These are phyloP conservation scores for Stellera chamaejasme DNA, from an alignment of 345 rosid genomes.

Conservation along the genomic window DNA sequence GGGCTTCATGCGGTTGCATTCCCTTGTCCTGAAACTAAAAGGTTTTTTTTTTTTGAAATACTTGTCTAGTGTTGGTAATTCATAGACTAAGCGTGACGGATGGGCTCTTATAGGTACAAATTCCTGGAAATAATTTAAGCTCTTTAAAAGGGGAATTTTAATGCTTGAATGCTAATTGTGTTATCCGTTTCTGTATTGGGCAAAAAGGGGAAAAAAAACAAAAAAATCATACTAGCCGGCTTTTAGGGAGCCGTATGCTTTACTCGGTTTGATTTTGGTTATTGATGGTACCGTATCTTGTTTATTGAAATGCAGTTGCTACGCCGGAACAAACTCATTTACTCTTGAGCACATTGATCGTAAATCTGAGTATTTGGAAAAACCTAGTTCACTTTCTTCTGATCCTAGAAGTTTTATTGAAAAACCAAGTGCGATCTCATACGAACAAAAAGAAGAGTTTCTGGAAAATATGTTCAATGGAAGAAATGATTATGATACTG, in stretches of 20 bases:
- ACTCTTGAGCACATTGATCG: constrained; percentile 5
- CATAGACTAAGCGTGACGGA: neutral
- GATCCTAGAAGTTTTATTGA: neutral
- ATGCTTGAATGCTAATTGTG: too few relatives aligned
- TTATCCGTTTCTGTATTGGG: too few relatives aligned
- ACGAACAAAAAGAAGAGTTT: constrained; percentile 16
- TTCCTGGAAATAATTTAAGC: too few relatives aligned
- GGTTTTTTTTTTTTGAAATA: neutral
- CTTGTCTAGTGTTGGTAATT: neutral
- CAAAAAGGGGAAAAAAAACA: too few relatives aligned
- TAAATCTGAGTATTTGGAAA: too few relatives aligned
- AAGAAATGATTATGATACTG: constrained; percentile 6
- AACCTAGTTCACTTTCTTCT: too few relatives aligned
- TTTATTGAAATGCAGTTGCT: constrained; percentile 9
- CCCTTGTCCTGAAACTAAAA: neutral
- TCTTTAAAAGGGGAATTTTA: too few relatives aligned
- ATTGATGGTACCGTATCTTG: constrained; percentile 1
- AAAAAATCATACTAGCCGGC: too few relatives aligned
- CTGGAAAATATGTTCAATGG: constrained; percentile 21
- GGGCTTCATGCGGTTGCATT: neutral
- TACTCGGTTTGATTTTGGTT: neutral
- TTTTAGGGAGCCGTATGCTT: too few relatives aligned
- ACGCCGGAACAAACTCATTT: constrained; percentile 4
- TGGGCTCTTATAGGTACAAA: too few relatives aligned
- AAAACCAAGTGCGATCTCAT: neutral